Base-by-base conservation (phyloP, 2,329 filamentous ascomycete genomes). In the Pleoardoris graminearum region DNA sequence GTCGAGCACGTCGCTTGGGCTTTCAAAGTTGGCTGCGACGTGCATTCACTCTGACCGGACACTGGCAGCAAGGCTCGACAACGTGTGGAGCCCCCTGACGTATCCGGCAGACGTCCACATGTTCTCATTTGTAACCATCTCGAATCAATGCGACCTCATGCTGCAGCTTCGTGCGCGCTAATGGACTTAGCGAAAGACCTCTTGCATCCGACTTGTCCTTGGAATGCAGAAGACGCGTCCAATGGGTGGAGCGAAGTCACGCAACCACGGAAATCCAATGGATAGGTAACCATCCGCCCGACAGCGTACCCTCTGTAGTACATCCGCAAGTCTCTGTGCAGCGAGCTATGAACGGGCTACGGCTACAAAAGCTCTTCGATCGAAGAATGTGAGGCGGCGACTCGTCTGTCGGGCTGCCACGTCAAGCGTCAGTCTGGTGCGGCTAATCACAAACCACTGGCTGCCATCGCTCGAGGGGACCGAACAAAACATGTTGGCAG, bases 381-480 rank as follows among this genome's bases (percentile, higher is more conserved):
- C 35, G 25, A 32, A 17, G 2, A 17, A n/a, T 14, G 17, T 42
- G 39, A 14, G n/a, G 39, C 23, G 10, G 19, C 41, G 6, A 16
- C 29, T 8, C 19, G 42, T 45, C 3, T 36, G 42, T 36, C 35
- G 42, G 14, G 14, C 42, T 45, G 42, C 42, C 42, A 45, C 42
- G 42, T 45, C 41, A 44, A 44, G 41, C 19, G 29, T n/a, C 29
- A 19, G 23, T 22, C 16, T 33, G 41, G 12, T 25, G 29, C 42
- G 42, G 42, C 42, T 35, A 36, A 45, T 25, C 10, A 19, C 21
- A 17, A 36, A 35, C 42, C 10, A 35, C 21, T 45, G 42, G 42
- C 29, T 45, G 10, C 16, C 30, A 16, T 25, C 25, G 25, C 27
- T 43, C 39, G 39, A 21, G 6, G 19, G n/a, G 29, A 23, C 21